These are phyloP conservation scores for Penicillium digitatum DNA, from an alignment of 2,329 filamentous ascomycete species.

Conservation along the genomic window DNA sequence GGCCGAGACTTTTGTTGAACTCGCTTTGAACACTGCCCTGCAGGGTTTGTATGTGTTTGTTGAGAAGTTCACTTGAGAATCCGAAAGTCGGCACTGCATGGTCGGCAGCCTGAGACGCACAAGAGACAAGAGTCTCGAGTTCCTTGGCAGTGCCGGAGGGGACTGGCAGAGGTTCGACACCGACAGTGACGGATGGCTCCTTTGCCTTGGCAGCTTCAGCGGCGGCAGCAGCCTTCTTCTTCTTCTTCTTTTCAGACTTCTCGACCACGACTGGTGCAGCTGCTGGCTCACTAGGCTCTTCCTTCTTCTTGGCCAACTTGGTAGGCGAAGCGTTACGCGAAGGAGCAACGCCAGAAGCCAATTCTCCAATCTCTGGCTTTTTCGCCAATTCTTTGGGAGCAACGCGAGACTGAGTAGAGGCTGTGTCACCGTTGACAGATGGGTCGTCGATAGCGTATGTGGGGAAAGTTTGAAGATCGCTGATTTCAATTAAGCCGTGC, in stretches of 20 bases:
- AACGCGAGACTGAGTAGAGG: conserved; percentile 32
- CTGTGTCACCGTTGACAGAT: conserved; percentile 45
- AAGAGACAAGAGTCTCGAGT: conserved; percentile 13
- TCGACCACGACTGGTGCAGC: conserved; percentile 41
- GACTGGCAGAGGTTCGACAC: conserved; percentile 14
- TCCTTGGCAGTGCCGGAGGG: conserved; percentile 5
- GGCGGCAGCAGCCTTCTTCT: conserved; percentile 50
- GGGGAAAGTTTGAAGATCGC: conserved; percentile 59
- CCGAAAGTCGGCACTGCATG: conserved; percentile 21
- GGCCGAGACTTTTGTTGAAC: conserved; percentile 46
- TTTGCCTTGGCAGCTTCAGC: conserved; percentile 43
- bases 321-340: conserved; percentile 36
- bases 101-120: conserved; percentile 11
- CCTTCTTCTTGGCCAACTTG: conserved; percentile 45
- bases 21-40: conserved; percentile 47
- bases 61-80: conserved; percentile 55
- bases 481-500: conserved; percentile 69
- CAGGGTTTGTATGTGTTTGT: conserved; percentile 58
- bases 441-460: conserved; percentile 38
- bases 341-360: conserved; percentile 20
- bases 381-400: conserved; percentile 43
- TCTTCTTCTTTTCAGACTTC: conserved; percentile 69
- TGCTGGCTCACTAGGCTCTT: conserved; percentile 31
- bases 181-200: conserved; percentile 22
- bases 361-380: conserved; percentile 28